Base-by-base conservation (phyloP, 2,329 filamentous ascomycete species). In the Fusarium beomiforme region DNA sequence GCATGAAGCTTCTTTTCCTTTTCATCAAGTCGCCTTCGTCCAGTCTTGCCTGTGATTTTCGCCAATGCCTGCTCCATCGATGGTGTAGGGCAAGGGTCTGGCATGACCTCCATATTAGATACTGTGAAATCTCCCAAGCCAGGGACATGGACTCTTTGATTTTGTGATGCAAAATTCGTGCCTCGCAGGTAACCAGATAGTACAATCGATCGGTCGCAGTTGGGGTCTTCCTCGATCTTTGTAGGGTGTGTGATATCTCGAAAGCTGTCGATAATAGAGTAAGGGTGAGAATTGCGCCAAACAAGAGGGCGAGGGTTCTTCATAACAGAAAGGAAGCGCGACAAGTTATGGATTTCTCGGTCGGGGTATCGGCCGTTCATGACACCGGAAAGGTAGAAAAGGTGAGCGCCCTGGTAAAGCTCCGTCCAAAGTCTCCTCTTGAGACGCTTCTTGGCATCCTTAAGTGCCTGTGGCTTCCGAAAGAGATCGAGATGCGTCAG, bases 391-490 rank as follows among this genome's bases (percentile, higher is more conserved):
- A 99, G 88, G 78, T 98, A 98, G 82, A 99, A 99, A 0, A 99
- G 86, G 79, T 99, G 97, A 9, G 97, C 96, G 59, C 96, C 96
- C 78, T 97, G 94, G 82, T 99, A 99, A 56, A 99, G 82, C 79
- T 99, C 96, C 76, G 92, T 97, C 96, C 97, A 99, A 74, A 99
- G 92, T 70, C 96, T 88, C 80, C 97, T 93, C 84, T 99, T 99
- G 69, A 99, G 84, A 66, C 95, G 87, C 86, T 99, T 99, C 86
- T 99, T 99, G 69, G 97, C 94, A 76, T 95, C 91, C 80, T 94
- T 95, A 63, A 99, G 85, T 1, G 93, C 92, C 76, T 97, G 95
- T 61, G 96, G 95, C 78, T 98, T 98, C 78, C 91, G 90, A 85
- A 99, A 99, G 17, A 99, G 85, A 79, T 99, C 96, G 67, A 99